Evolutionary conservation across 768 basidiomycete species (phyloP), one percentile per base, ranked within the genome.

Genomic region (Plicaturopsis crispa): DNA sequence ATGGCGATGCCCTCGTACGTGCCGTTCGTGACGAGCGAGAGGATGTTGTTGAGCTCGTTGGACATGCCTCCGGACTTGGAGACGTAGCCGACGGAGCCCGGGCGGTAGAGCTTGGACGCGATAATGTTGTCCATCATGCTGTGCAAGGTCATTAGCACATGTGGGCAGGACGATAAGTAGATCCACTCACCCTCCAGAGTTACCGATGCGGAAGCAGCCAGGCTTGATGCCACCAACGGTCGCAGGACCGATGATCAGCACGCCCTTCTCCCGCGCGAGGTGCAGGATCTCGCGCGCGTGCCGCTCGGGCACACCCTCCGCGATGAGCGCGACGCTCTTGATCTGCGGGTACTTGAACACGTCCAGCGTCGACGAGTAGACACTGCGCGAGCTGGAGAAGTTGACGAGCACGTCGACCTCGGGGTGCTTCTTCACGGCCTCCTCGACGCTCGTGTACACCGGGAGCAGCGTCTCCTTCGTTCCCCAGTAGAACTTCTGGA

Each of bases 91-190:
- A 99, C 88, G 10, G 92, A 91, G 40, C 94, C 94, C 19, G 92
- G 70, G 54, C 93, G 91, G 78, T 97, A 99, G 46, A 99, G 84
- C 73, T 97, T 99, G 46, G 91, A 94, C 5, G 93, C 70, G 56
- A 97, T 96, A 68, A 98, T 93, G 73, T 98, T 99, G 73, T 99
- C 94, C 93, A 97, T 96, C 94, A 98, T 98, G 55, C 89, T 84
- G 44, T 5, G 39, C 13, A 31, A 42, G 36, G 52, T 5, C 51
- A 39, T 24, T 14, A 48, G 47, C 10, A 41, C 40, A 33, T 6
- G 17, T 19, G 17, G 39, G 23, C 23, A 41, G 10, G 26, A 31
- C 12, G 19, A 33, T 20, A 18, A 24, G 24, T 24, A 13, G 18
- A 22, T 6, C 30, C 7, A 64, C 80, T 50, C 51, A 85, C 84